These are phyloP conservation scores for Eucalyptus cladocalyx DNA, from an alignment of 345 rosid species.

Conservation along the genomic window DNA sequence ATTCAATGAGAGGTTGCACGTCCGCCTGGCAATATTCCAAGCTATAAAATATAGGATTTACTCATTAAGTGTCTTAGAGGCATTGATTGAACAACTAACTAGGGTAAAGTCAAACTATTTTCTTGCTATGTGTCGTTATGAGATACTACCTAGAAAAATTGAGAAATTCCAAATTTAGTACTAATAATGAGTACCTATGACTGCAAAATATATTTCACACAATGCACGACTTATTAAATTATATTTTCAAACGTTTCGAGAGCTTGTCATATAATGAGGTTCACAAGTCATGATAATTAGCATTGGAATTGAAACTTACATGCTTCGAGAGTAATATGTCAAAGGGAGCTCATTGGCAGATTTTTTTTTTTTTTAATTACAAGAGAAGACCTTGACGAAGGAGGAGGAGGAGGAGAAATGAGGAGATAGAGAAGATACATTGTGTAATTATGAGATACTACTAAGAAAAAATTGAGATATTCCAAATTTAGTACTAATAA, in stretches of 20 bases:
- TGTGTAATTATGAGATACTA: neutral
- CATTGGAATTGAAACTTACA: neutral
- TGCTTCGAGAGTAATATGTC: no score
- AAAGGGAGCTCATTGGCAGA: no score
- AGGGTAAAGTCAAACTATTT: neutral
- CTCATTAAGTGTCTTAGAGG: neutral
- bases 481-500: neutral
- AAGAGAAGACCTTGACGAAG: no score
- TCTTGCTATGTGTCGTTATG: neutral
- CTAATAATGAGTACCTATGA: neutral
- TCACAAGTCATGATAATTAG: neutral
- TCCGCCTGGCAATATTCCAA: neutral
- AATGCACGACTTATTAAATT: neutral
- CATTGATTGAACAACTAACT: neutral
- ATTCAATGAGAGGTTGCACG: neutral
- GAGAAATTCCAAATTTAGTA: neutral
- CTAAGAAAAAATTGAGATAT: neutral
- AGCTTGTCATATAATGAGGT: neutral
- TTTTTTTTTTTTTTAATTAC: no score
- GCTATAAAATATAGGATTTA: neutral
- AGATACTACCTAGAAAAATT: neutral
- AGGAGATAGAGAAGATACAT: no score
- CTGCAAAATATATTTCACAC: neutral
- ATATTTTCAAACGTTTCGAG: no score
- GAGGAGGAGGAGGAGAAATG: no score